These are phyloP conservation scores for Zostera marina DNA, from an alignment of 116 monocot genomes.

Conservation along the genomic window DNA sequence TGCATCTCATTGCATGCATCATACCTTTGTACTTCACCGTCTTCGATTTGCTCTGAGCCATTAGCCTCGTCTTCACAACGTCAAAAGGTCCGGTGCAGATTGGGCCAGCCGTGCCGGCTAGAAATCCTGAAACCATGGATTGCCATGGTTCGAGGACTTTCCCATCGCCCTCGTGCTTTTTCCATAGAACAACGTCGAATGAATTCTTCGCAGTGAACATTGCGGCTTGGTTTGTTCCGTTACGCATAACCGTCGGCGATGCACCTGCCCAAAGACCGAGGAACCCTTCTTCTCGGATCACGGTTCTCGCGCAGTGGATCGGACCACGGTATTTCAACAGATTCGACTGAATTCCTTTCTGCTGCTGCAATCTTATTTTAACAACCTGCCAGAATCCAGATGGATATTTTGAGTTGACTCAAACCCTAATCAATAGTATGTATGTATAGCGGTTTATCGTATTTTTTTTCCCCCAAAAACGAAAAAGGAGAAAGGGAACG, in stretches of 20 bases:
- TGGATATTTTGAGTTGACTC: no score
- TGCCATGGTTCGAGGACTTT: slow-evolving; percentile 89
- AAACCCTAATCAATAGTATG: no score
- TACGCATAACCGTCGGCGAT: slow-evolving; percentile 88
- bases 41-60: slow-evolving; percentile 66
- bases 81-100: slow-evolving; percentile 89
- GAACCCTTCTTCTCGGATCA: slow-evolving; percentile 72
- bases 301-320: slow-evolving; percentile 69
- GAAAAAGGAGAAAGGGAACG: not conserved
- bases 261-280: slow-evolving; percentile 90
- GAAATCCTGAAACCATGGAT: slow-evolving; percentile 93
- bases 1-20: slow-evolving; percentile 76
- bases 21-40: slow-evolving; percentile 64
- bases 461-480: not conserved
- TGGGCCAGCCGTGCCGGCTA: slow-evolving; percentile 83
- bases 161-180: slow-evolving; percentile 87
- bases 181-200: slow-evolving; percentile 70
- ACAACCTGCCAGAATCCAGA: no score
- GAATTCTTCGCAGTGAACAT: slow-evolving; percentile 95
- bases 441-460: no score
- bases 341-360: slow-evolving; percentile 47
- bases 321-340: slow-evolving; percentile 80
- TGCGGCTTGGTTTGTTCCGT: slow-evolving; percentile 92
- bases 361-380: slow-evolving; percentile 84
- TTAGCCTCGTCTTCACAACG: slow-evolving; percentile 86